Conservation (phyloP, 2,329 filamentous ascomycete species). For the Huntiella moniliformis region DNA sequence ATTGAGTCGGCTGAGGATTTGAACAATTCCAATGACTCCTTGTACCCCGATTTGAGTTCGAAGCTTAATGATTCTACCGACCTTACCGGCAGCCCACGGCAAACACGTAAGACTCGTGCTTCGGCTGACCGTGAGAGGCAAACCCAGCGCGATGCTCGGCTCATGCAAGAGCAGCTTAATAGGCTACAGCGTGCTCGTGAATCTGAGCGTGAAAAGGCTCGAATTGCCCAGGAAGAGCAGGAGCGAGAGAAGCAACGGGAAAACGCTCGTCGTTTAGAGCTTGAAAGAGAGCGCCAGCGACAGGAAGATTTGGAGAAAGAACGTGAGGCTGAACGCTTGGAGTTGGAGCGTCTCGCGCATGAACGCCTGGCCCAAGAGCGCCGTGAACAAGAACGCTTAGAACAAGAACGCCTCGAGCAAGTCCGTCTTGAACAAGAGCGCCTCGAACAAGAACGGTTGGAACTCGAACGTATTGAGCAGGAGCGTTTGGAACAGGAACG, state of each 20-base stretch:
- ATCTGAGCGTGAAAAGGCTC: conserved; percentile 51
- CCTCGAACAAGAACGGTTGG: neutral
- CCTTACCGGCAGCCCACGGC: conserved; percentile 20
- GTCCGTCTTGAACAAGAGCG: neutral
- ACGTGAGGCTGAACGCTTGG: conserved; percentile 5
- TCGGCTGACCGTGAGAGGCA: conserved; percentile 46
- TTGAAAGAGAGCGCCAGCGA: conserved; percentile 12
- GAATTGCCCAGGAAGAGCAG: conserved; percentile 37
- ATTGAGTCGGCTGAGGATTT: conserved; percentile 32
- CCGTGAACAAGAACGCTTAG: neutral
- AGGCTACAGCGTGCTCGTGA: conserved; percentile 50
- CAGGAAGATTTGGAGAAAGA: conserved; percentile 2
- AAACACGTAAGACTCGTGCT: conserved; percentile 32
- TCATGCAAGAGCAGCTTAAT: conserved; percentile 38
- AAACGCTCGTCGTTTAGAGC: conserved; percentile 22
- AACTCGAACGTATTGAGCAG: conserved; percentile 4
- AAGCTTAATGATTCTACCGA: conserved; percentile 4
- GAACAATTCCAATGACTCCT: conserved; percentile 18
- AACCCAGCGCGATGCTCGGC: conserved; percentile 44
- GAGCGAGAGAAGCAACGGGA: conserved; percentile 27
- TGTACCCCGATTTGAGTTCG: conserved; percentile 26
- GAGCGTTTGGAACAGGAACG: too few species aligned
- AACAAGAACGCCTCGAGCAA: conserved; percentile 1
- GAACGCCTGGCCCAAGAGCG: neutral
- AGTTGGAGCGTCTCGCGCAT: neutral